Evolutionary conservation across 805 yeast genomes (phyloP), one percentile per base, ranked within the genome.

Genomic region (Starmerella vitae): DNA sequence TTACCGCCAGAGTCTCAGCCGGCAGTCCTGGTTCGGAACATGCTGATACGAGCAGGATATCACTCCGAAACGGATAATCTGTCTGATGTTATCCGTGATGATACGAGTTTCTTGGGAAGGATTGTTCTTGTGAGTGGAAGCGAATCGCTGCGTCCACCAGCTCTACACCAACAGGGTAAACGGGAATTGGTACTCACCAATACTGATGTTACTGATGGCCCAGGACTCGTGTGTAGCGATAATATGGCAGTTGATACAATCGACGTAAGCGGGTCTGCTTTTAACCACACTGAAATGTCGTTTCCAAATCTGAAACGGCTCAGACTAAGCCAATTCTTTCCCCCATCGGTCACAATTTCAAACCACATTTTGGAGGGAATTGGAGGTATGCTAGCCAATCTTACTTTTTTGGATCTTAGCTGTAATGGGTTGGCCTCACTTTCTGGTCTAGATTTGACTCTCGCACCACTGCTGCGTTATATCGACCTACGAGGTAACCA

Each of bases 401-500:
- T 88, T 49, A 70, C 72, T 17, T 67, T 74, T 26, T 64, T 88
- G 31, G 80, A 83, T 54, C 55, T 88, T 53, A 83, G 82, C 43
- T 76, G 82, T 54, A 86, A 86, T 55, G 78, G 79, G 49, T 61
- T 85, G 42, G 65, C 68, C 1, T 55, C 56, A 5, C 60, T 86
- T 10, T 37, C 36, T 3, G 41, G 38, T 4, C 66, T 12, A 65
- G 73, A 41, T 64, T 82, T 45, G 63, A 74, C 24, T 60, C 66
- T 53, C 57, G 79, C 56, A 54, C 63, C 34, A 1, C 59, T 63
- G 33, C 62, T 79, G 45, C 68, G 70, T 41, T 58, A 68, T 5
- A 61, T 91, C 47, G 83, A 91, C 54, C 60, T 91, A 33, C 74
- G 94, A 2, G 85, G 94, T 3, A 91, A 93, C 55, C 65, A 70